phyloP scores from a whole-genome alignment of 805 yeast species.

The Candida railenensis region DNA sequence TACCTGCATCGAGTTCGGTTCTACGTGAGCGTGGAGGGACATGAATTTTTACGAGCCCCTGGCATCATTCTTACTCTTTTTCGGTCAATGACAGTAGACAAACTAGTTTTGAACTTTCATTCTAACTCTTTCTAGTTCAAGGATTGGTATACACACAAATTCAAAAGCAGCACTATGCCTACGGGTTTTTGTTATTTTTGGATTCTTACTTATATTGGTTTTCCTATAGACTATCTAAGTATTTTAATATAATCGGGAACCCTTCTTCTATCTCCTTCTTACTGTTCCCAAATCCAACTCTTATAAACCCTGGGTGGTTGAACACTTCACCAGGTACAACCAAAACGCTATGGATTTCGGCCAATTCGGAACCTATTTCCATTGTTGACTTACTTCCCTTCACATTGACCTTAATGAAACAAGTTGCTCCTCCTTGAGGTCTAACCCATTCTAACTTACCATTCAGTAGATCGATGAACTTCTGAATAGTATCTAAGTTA shows the following conservation, averaged over 20 bases:
- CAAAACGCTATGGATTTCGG: slow-evolving; percentile 31
- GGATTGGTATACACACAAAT: no score
- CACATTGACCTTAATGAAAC: slow-evolving; percentile 35
- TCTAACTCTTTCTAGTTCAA: no score
- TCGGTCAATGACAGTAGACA: no score
- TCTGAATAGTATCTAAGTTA: slow-evolving; percentile 35
- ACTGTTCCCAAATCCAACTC: slow-evolving; percentile 51
- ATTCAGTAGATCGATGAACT: slow-evolving; percentile 26
- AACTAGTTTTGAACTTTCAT: no score
- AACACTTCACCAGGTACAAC: slow-evolving; percentile 53
- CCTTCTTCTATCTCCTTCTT: slow-evolving; percentile 34
- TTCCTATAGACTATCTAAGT: slow-evolving; percentile 12
- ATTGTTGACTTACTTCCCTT: slow-evolving; percentile 22
- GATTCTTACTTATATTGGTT: slow-evolving; percentile 10
- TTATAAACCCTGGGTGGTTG: slow-evolving; percentile 37
- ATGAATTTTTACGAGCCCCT: no score
- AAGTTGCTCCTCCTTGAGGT: slow-evolving; percentile 50
- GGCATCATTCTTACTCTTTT: no score
- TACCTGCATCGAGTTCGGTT: no score
- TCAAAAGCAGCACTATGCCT: neutral
- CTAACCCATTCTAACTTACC: slow-evolving; percentile 38
- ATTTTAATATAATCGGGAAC: slow-evolving; percentile 12
- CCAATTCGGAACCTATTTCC: slow-evolving; percentile 34
- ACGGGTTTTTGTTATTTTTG: neutral
- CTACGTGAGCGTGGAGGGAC: no score